Base-by-base conservation (phyloP, 1,139 yeast species). In the Spencermartinsiella ligniputridi region DNA sequence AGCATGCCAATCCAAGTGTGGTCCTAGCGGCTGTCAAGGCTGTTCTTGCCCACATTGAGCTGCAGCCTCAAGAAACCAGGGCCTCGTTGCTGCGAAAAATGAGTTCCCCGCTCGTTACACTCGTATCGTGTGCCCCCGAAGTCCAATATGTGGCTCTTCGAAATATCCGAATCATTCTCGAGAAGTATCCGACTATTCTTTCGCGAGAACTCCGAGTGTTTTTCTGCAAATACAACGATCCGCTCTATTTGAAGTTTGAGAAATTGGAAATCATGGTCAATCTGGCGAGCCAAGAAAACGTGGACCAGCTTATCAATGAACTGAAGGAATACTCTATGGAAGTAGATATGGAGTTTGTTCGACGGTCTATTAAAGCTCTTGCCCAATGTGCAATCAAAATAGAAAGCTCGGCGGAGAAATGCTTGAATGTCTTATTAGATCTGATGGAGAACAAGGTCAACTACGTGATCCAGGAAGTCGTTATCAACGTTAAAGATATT, bases 1-100 rank as follows among this genome's bases (percentile, higher is more conserved):
- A 94, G 67, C 99, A 94, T 64, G 97, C 87, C 24, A 94, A 94
- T 62, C 96, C 98, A 0, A 85, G 96, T 2, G 97, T 94, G 27
- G 97, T 94, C 2, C 71, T 94, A 54, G 80, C 90, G 25, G 79
- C 97, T 0, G 81, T 94, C 51, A 88, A 89, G 60, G 88, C 88
- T 1, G 80, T 92, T 8, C 65, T 94, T 30, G 79, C 79, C 48
- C 95, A 89, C 62, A 54, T 87, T 44, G 79, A 78, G n/a, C 63
- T 69, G 21, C 68, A 83, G 22, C 66, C 73, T 6, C 56, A 63
- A 3, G 75, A 75, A 19, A 70, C 70, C 50, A 72, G 70, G 43
- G 68, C 70, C 5, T 57, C 66, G 2, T 69, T 83, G 22, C 67
- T 85, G 61, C 79, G 79, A 55, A 89, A 94, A 61, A 70, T 94